Evolutionary conservation across 2,329 filamentous ascomycete genomes (phyloP).

Genomic region (Cytospora piceae): DNA sequence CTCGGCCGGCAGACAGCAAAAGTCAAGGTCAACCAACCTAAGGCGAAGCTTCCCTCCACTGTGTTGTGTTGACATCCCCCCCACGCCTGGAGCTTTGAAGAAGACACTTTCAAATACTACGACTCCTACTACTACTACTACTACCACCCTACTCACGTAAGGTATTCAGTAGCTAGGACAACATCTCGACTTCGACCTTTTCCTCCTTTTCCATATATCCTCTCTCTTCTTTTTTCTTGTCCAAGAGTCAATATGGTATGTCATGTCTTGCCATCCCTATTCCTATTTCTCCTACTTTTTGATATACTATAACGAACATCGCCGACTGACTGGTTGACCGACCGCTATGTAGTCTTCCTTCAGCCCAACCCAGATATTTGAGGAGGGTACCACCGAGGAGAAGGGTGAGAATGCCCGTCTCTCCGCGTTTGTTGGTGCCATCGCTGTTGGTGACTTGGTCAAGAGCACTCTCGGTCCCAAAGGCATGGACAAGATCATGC

Average conservation of each 20-base stretch:
- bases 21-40: conserved; percentile 10
- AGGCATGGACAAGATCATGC: conserved; percentile 98
- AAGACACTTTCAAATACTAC: neutral
- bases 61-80: conserved; percentile 17
- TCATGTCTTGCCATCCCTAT: neutral
- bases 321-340: conserved; percentile 1
- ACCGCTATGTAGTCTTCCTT: conserved; percentile 54
- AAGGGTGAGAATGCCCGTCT: conserved; percentile 99
- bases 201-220: neutral
- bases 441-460: conserved; percentile 94
- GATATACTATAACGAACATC: too few relatives aligned
- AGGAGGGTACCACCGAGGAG: conserved; percentile 94
- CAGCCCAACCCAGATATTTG: conserved; percentile 97
- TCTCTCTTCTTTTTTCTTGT: neutral
- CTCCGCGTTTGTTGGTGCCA: conserved; percentile 96
- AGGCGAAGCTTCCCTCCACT: conserved; percentile 1
- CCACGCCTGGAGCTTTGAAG: conserved; percentile 1
- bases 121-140: neutral
- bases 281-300: neutral
- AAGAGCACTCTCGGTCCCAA: conserved; percentile 97
- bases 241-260: conserved; percentile 25
- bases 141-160: neutral
- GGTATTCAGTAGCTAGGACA: neutral
- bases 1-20: conserved; percentile 23
- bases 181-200: neutral